Conservation (phyloP, 75 land plant species). For the Isoetes taiwanensis region DNA sequence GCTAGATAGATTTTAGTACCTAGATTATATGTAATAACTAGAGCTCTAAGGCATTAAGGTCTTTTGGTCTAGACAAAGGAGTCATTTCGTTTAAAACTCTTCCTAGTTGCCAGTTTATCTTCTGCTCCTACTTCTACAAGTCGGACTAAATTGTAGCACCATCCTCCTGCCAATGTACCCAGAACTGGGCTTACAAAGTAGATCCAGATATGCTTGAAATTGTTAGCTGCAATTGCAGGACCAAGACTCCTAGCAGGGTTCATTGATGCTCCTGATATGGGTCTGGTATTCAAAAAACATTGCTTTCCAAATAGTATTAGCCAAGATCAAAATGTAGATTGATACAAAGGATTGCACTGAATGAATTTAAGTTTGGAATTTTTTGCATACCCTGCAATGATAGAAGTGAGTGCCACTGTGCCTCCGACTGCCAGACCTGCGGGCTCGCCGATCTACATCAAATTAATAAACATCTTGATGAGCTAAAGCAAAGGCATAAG, state of each 20-base stretch:
- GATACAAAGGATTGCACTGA: no score
- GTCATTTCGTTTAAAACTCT: no score
- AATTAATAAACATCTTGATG: no score
- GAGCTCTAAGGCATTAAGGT: no score
- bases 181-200: constrained; percentile 33
- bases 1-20: no score
- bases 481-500: background rate
- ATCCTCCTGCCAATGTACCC: constrained; percentile 11
- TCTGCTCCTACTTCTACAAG: no score
- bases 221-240: constrained; percentile 35
- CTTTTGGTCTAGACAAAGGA: no score
- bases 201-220: constrained; percentile 33
- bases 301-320: no score
- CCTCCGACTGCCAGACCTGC: constrained; percentile 46
- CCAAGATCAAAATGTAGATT: background rate
- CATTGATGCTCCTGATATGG: constrained; percentile 50
- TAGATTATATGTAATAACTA: no score
- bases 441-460: constrained; percentile 32
- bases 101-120: no score
- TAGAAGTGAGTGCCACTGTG: constrained; percentile 35
- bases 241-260: constrained; percentile 60
- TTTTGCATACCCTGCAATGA: constrained; percentile 38
- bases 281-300: constrained; percentile 16
- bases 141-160: background rate
- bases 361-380: background rate